Evolutionary conservation across 306 rosid genomes (phyloP), one percentile per base, ranked within the genome.

Genomic region (Cucumis melo): DNA sequence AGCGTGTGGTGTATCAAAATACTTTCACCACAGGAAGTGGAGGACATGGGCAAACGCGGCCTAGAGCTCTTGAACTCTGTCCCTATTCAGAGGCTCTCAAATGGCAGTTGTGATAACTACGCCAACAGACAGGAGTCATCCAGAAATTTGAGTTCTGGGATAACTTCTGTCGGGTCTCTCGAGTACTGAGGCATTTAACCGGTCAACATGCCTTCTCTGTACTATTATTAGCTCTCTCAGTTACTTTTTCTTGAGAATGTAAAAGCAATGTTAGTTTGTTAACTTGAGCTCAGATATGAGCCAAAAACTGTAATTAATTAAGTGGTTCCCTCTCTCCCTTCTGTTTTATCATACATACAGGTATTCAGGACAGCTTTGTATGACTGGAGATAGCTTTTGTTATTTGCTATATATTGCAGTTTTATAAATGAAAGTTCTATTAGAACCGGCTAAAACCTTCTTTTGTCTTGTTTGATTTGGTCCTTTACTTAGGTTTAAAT

Each of bases 11-110:
- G 92, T 72, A 93, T 93, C 81, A 91, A 90, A 82, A 93, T 93
- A 81, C 98, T 93, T n/a, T 93, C 98, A 17, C 96, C 97, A 23
- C 93, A 90, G 73, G 98, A 93, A 86, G 89, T 91, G 89, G 97
- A 90, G 84, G 96, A 89, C 81, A 91, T 89, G 98, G 94, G 93
- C 64, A 91, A 91, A 82, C 83, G 81, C 54, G 97, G 92, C 54
- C 86, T 89, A 8, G 92, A 91, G 85, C 95, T 90, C 58, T 85
- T 89, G 83, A 87, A 84, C 79, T 87, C 93, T 0, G 91, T 90
- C 77, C 97, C 97, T 5, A 86, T 84, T 74, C 97, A 94, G 82
- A 90, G 93, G 89, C 91, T 90, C 74, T 86, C 96, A n/a, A 86
- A 73, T 58, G 85, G 84, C 75, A 75, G 89, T 74, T 88, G 92